Conservation (phyloP, 2,329 filamentous ascomycete genomes). For the Epichloe festucae region DNA sequence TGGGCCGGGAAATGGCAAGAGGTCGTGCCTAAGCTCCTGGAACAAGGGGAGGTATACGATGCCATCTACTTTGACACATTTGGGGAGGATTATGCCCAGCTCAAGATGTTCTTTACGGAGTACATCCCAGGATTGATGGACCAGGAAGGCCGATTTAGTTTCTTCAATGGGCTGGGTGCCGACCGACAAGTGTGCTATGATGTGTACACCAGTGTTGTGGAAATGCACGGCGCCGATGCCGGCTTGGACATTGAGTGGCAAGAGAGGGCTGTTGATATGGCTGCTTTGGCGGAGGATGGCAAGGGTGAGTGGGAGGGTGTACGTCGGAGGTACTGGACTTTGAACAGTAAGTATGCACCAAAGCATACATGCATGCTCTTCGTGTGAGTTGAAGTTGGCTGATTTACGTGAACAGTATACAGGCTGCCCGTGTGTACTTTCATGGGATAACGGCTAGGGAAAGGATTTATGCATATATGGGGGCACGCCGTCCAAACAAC, state of each 20-base stretch:
- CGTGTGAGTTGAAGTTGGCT: neutral
- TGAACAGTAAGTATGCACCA: conserved; percentile 36
- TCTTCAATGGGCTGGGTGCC: conserved; percentile 84
- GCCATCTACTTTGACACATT: conserved; percentile 98
- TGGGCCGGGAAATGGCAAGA: conserved; percentile 68
- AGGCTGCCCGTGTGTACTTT: conserved; percentile 63
- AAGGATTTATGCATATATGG: neutral
- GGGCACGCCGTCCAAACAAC: neutral
- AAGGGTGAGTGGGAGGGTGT: conserved; percentile 80
- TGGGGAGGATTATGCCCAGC: conserved; percentile 79
- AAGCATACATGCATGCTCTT: neutral
- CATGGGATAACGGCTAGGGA: conserved; percentile 36
- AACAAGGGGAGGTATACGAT: conserved; percentile 60
- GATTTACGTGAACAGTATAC: conserved; percentile 39
- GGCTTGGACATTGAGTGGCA: conserved; percentile 85
- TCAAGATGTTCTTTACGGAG: conserved; percentile 80
- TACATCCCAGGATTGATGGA: conserved; percentile 70
- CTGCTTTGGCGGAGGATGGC: conserved; percentile 49
- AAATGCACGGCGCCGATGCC: conserved; percentile 81
- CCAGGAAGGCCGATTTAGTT: conserved; percentile 62
- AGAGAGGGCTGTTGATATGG: conserved; percentile 58
- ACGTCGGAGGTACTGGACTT: conserved; percentile 76
- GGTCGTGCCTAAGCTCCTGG: conserved; percentile 54
- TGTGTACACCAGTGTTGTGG: conserved; percentile 83
- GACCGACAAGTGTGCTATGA: conserved; percentile 91